Evolutionary conservation across 2,329 filamentous ascomycete genomes (phyloP), one percentile per base, ranked within the genome.

Genomic region (Davidsoniella virescens): DNA sequence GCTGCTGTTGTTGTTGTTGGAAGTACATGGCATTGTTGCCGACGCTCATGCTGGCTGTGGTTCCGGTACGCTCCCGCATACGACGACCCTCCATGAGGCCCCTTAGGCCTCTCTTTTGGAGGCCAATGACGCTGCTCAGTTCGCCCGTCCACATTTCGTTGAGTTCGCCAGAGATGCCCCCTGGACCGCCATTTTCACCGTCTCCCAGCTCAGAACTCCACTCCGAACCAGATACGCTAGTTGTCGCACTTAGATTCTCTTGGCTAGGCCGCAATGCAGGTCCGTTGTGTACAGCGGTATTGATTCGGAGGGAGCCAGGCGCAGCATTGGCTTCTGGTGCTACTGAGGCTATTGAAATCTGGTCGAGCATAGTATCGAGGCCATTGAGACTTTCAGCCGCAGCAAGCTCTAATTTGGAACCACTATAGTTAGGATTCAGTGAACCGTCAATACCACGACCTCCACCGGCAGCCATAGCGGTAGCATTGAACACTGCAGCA

Each of bases 401-500:
- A 0, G 59, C 59, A 1, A 61, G 64, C 38, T 62, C 63, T 18
- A 57, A 59, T 10, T 71, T 60, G 1, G 63, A 64, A 36, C 73
- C 71, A 20, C 69, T 70, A 57, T 73, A 78, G 59, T 80, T 79
- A 52, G 78, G 78, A 57, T 79, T 78, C 26, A 79, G 64, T 1
- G 68, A 70, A 37, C 72, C 85, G 49, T 83, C 80, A 25, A 90
- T 85, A 44, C 85, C 84, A 44, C 87, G 78, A 0, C 92, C 92
- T 23, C 92, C 88, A 9, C 92, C 92, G 1, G 92, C 92, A 0
- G 88, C 92, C 92, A 96, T 96, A 49, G 92, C 92, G 0, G 90
- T 92, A 0, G 92, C 92, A 57, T 98, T 98, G 70, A 98, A 98
- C 0, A 98, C 88, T 5, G 92, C 92, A 0, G 92, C 92, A 0